Percentiles rank a stretch among this genome's conserved stretches.
Evolutionary conservation across 148 eudicot genomes (phyloP).

Genomic region (Simmondsia chinensis): DNA sequence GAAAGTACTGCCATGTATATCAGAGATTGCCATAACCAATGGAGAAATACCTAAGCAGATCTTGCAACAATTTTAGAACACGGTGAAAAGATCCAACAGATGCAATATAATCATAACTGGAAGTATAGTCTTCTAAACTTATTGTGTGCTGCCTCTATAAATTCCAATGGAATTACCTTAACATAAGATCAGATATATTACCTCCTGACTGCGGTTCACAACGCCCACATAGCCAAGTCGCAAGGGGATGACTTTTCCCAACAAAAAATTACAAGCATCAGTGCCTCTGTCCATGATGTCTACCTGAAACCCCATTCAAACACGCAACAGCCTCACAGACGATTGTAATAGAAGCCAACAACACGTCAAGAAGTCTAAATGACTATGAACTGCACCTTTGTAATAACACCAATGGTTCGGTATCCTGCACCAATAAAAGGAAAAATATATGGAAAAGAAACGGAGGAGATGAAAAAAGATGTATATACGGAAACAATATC

Average conservation of each 20-base stretch:
- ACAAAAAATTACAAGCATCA: slow-evolving; percentile 86
- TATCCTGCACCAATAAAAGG: slow-evolving; percentile 41
- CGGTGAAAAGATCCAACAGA: too few relatives aligned
- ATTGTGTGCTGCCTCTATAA: too few relatives aligned
- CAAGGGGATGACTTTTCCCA: slow-evolving; percentile 88
- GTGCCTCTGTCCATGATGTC: slow-evolving; percentile 97
- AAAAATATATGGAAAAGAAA: slow-evolving; percentile 4
- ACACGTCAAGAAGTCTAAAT: background rate
- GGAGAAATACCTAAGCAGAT: too few relatives aligned
- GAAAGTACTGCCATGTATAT: too few relatives aligned
- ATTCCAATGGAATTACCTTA: background rate
- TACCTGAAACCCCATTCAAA: slow-evolving; percentile 38
- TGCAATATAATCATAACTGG: too few relatives aligned
- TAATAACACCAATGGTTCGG: slow-evolving; percentile 90
- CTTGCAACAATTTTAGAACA: too few relatives aligned
- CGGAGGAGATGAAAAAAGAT: background rate
- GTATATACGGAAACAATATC: background rate
- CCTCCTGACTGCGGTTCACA: slow-evolving; percentile 97
- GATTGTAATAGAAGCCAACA: background rate
- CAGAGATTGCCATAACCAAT: too few relatives aligned
- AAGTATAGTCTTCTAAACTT: too few relatives aligned
- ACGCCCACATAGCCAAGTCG: slow-evolving; percentile 91
- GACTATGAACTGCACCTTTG: slow-evolving; percentile 43
- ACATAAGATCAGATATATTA: slow-evolving; percentile 11
- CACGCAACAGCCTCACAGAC: background rate